A percentile compares a stretch with the other conserved stretches of the same genome.
Evolutionary conservation across 2,329 filamentous ascomycete genomes (phyloP).

Genomic region (Blastomyces parvus): DNA sequence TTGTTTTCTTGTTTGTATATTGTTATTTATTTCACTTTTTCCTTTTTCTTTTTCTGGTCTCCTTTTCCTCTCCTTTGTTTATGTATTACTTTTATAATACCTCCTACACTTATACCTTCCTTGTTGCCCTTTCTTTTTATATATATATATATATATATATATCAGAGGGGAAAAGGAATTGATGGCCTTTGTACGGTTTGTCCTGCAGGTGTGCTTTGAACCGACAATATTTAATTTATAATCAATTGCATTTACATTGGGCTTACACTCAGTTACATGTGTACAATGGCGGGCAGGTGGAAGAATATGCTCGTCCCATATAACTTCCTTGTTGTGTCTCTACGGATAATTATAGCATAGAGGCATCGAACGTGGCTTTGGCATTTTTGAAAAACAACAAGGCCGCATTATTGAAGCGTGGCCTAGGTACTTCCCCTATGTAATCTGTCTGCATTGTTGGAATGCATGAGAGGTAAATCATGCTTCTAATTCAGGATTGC

Average conservation of each 20-base stretch:
- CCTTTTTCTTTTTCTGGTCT: not conserved
- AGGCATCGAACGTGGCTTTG: too few species aligned
- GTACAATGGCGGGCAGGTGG: not conserved
- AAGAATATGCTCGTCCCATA: not conserved
- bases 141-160: not conserved
- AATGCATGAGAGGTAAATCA: too few species aligned
- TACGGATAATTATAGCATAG: too few species aligned
- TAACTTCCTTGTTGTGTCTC: not conserved
- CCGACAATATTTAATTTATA: not conserved
- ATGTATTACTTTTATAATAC: not conserved
- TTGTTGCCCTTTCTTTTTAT: not conserved
- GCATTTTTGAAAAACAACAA: too few species aligned
- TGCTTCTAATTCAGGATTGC: not conserved
- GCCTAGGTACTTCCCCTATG: too few species aligned
- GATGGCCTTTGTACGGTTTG: not conserved
- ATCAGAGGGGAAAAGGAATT: not conserved
- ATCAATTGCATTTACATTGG: not conserved
- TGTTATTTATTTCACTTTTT: not conserved
- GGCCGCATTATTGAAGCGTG: too few species aligned
- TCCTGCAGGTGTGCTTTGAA: not conserved
- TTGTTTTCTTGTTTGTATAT: not conserved
- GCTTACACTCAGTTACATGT: not conserved
- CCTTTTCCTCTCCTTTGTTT: not conserved
- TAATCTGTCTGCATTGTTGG: too few species aligned
- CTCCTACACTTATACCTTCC: not conserved